Evolutionary conservation across 768 basidiomycete genomes (phyloP).

Genomic region (Daedalea quercina): DNA sequence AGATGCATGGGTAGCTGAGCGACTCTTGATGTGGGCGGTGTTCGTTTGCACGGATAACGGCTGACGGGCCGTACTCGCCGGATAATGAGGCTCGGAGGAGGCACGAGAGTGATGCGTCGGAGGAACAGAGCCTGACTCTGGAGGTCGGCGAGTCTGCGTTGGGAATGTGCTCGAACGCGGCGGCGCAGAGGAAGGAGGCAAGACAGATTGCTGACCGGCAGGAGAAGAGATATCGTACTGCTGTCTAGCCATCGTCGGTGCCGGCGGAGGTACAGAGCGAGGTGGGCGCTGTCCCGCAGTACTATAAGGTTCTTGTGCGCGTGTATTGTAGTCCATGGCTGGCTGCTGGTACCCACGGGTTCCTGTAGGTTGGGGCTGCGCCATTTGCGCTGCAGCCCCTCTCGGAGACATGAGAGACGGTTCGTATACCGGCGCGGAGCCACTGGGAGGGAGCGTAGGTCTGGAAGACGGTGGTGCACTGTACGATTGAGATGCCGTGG

Average conservation of each 20-base stretch:
- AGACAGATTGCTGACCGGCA: constrained; percentile 4
- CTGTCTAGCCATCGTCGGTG: constrained; percentile 12
- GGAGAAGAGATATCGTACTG: constrained; percentile 12
- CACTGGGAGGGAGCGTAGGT: constrained; percentile 5
- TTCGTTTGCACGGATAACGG: constrained; percentile 20
- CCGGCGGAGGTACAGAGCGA: constrained; percentile 19
- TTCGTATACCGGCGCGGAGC: not conserved
- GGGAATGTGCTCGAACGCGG: constrained; percentile 16
- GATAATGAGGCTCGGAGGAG: constrained; percentile 19
- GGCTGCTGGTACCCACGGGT: not conserved
- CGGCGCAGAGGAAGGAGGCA: constrained; percentile 10
- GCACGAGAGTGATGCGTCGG: constrained; percentile 14
- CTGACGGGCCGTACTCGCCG: constrained; percentile 24
- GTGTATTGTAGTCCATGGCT: not conserved
- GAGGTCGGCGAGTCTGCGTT: constrained; percentile 4
- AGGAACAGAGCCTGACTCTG: not conserved
- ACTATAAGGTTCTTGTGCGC: constrained; percentile 3
- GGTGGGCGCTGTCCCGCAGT: constrained; percentile 15
- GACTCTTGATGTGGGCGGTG: constrained; percentile 13
- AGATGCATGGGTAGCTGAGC: constrained; percentile 7
- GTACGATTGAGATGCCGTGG: constrained; percentile 8
- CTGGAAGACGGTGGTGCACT: constrained; percentile 9
- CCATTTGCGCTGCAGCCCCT: not conserved
- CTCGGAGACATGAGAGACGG: not conserved
- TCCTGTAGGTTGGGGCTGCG: not conserved